Percentiles rank a stretch among this genome's conserved stretches.
Conservation (phyloP, 2,329 filamentous ascomycete genomes). For the Sclerotinia sclerotiorum region DNA sequence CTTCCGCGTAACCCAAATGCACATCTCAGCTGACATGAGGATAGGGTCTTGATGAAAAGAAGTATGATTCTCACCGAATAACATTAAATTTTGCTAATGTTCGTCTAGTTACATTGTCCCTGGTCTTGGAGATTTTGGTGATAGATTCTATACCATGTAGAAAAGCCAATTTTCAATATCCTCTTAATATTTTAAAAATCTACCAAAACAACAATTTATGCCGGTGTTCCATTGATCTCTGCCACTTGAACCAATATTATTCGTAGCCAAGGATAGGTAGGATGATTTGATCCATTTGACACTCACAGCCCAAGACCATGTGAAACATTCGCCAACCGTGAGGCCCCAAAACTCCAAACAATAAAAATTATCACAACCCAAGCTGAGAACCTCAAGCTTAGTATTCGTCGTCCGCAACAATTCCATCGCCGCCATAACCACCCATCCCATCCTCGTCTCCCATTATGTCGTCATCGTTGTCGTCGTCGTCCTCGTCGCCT, state of each 20-base stretch:
- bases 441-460: conserved; percentile 50
- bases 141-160: conserved; percentile 91
- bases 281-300: conserved; percentile 1
- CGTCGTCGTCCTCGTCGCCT: conserved; percentile 39
- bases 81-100: conserved; percentile 20
- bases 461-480: conserved; percentile 40
- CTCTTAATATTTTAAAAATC: conserved; percentile 5
- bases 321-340: conserved; percentile 12
- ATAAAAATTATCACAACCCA: conserved; percentile 9
- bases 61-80: conserved; percentile 58
- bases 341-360: conserved; percentile 14
- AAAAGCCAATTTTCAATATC: conserved; percentile 3
- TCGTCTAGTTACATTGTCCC: conserved; percentile 82
- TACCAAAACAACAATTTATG: conserved; percentile 11
- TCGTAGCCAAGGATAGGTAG: background rate
- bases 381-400: conserved; percentile 35
- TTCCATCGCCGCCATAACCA: conserved; percentile 54
- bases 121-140: conserved; percentile 91
- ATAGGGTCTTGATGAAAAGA: conserved; percentile 93
- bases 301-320: conserved; percentile 1
- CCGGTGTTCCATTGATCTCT: background rate
- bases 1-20: background rate
- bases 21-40: conserved; percentile 26
- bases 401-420: conserved; percentile 57
- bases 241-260: conserved; percentile 8